Base-by-base conservation (phyloP, 139 green algal species). In the Closterium sp. region DNA sequence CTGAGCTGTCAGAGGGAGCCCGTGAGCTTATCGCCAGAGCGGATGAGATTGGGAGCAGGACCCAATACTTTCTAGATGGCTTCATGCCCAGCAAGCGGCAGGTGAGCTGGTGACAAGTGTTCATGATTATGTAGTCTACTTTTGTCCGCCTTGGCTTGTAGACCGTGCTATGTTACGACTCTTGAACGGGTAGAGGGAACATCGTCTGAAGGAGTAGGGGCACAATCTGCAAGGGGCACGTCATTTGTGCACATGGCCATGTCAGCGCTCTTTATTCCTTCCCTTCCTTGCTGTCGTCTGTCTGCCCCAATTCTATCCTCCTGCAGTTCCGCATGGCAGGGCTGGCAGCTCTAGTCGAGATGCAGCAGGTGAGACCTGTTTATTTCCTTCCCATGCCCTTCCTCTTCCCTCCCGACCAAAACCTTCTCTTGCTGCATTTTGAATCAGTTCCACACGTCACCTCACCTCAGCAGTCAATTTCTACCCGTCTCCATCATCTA, bases 301-400 rank as follows among this genome's bases (percentile, higher is more conserved):
- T 22, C 38, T 45, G 38, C 50, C 50, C 50, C n/a, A n/a, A n/a
- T n/a, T n/a, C 13, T 27, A 21, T 73, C 50, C 50, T 73, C 50
- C 50, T 73, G 84, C 84, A 87, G 84, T 31, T 32, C 22, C 84
- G 84, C 84, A 87, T 87, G 84, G 84, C 84, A 87, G 84, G 84
- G 28, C 84, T 87, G n/a, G 84, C 84, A 13, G n/a, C 84, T 30
- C 22, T 87, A 13, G 84, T 32, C 22, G n/a, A 32, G 7, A 87
- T 87, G 84, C 84, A 87, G 84, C 84, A 87, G 84, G 84, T 87
- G 50, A 73, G 50, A 73, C 2, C 38, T 6, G 38, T 45, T 45
- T 9, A 45, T 45, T 45, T 9, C 38, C 32, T n/a, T 38, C 32
- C 32, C 32, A 38, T 38, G 32, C 32, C 32, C 32, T 38, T 38